phyloP scores from a whole-genome alignment of 805 yeast genomes.

The Schwanniomyces polymorphus region DNA sequence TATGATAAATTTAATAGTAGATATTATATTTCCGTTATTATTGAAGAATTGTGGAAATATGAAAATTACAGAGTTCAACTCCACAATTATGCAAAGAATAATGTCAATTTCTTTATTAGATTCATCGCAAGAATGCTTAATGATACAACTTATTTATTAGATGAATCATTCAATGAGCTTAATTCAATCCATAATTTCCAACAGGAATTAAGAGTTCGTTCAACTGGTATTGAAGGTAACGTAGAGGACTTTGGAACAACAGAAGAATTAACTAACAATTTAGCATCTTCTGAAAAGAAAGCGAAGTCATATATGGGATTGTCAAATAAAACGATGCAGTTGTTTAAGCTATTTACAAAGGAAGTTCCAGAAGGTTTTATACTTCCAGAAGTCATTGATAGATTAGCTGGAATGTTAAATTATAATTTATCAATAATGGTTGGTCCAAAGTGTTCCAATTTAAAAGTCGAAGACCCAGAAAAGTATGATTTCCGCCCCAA shows the following conservation, averaged over 20 bases:
- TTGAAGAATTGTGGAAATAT: constrained; percentile 81
- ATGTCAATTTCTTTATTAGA: constrained; percentile 83
- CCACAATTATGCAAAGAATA: constrained; percentile 60
- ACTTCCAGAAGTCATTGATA: constrained; percentile 85
- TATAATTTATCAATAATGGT: constrained; percentile 90
- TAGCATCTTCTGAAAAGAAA: constrained; percentile 66
- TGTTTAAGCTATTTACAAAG: constrained; percentile 78
- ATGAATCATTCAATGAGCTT: constrained; percentile 83
- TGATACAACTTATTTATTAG: constrained; percentile 88
- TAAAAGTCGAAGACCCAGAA: constrained; percentile 83
- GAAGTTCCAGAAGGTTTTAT: constrained; percentile 87
- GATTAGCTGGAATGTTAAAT: constrained; percentile 94
- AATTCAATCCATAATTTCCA: constrained; percentile 76
- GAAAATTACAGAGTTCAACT: constrained; percentile 69
- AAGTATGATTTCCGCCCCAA: constrained; percentile 83
- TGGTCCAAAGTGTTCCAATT: constrained; percentile 89
- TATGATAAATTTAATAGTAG: constrained; percentile 94
- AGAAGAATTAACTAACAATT: constrained; percentile 58
- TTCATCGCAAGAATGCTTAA: constrained; percentile 94
- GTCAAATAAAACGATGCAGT: constrained; percentile 75
- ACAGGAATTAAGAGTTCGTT: constrained; percentile 56
- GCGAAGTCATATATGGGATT: constrained; percentile 83
- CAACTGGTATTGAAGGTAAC: constrained; percentile 25
- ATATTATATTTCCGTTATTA: constrained; percentile 77
- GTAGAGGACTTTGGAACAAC: constrained; percentile 50